Percentiles rank a stretch among this genome's conserved stretches.
Evolutionary conservation across 2,329 filamentous ascomycete genomes (phyloP).

Genomic region (Fusarium sp.): DNA sequence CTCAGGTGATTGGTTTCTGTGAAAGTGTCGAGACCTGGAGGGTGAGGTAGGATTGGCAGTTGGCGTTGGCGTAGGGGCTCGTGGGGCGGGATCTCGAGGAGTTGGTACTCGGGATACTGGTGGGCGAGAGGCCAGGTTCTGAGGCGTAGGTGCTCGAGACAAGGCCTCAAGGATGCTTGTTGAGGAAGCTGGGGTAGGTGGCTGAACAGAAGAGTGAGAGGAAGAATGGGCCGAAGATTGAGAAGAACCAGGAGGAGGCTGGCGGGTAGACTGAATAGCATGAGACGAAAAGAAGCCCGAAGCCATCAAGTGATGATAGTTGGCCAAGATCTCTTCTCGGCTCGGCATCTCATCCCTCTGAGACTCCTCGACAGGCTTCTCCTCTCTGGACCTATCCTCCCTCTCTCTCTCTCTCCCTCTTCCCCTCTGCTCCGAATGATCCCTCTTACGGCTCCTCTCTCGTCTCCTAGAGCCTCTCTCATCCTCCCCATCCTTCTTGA

Average conservation of each 20-base stretch:
- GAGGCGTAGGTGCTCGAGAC: slow-evolving; percentile 14
- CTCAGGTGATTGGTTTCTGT: slow-evolving; percentile 17
- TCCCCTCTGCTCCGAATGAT: slow-evolving; percentile 27
- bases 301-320: slow-evolving; percentile 66
- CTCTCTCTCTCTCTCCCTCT: slow-evolving; percentile 32
- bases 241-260: slow-evolving; percentile 45
- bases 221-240: background rate
- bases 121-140: slow-evolving; percentile 7
- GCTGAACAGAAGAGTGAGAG: slow-evolving; percentile 10
- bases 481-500: slow-evolving; percentile 41
- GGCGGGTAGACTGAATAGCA: slow-evolving; percentile 67
- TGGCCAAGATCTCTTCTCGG: slow-evolving; percentile 64
- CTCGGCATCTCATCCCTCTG: slow-evolving; percentile 43
- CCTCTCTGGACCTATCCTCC: slow-evolving; percentile 23
- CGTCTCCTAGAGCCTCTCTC: slow-evolving; percentile 38
- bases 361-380: slow-evolving; percentile 9
- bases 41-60: slow-evolving; percentile 20
- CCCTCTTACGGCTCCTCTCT: slow-evolving; percentile 35
- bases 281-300: slow-evolving; percentile 69
- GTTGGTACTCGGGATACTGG: slow-evolving; percentile 22
- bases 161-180: slow-evolving; percentile 16
- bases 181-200: slow-evolving; percentile 11
- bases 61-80: slow-evolving; percentile 24
- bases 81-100: slow-evolving; percentile 6
- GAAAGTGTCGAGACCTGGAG: slow-evolving; percentile 17